phyloP scores from a whole-genome alignment of 208 protist species.

The Sergeia podlipaevii region DNA sequence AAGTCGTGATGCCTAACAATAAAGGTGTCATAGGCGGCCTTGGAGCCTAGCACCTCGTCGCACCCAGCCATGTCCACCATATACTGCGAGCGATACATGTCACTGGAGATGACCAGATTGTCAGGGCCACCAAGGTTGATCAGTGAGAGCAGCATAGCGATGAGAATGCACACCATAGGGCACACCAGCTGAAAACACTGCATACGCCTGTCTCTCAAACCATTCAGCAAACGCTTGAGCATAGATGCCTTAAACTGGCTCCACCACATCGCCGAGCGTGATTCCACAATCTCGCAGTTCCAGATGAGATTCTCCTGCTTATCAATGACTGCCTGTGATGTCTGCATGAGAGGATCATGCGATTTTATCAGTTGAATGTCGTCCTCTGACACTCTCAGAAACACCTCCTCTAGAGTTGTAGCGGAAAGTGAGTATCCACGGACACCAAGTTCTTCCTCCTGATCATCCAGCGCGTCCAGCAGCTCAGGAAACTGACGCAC shows the following conservation, averaged over 20 bases:
- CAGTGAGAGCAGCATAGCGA: conserved; percentile 35
- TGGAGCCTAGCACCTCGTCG: conserved; percentile 10
- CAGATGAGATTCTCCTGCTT: conserved; percentile 18
- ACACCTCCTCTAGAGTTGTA: conserved; percentile 52
- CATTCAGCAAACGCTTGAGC: conserved; percentile 28
- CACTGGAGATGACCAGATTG: conserved; percentile 14
- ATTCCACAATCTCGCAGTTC: conserved; percentile 13
- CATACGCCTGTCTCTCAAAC: conserved; percentile 24
- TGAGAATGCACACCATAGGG: conserved; percentile 32
- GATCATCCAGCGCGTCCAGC: conserved; percentile 12
- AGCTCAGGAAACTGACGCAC: conserved; percentile 18
- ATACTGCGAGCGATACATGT: conserved; percentile 10
- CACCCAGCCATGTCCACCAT: conserved; percentile 26
- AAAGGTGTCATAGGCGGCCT: conserved; percentile 16
- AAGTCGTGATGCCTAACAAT: conserved; percentile 4
- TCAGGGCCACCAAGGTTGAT: conserved; percentile 13
- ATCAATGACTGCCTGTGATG: background rate
- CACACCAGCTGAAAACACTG: conserved; percentile 29
- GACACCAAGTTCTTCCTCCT: conserved; percentile 16
- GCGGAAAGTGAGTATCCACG: conserved; percentile 21
- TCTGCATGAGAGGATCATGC: conserved; percentile 7
- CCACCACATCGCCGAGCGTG: background rate
- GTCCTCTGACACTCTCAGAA: conserved; percentile 14
- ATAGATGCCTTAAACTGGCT: conserved; percentile 23
- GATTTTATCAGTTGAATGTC: conserved; percentile 4